Evolutionary conservation across 208 protist species (phyloP).

Genomic region (Leishmania major): DNA sequence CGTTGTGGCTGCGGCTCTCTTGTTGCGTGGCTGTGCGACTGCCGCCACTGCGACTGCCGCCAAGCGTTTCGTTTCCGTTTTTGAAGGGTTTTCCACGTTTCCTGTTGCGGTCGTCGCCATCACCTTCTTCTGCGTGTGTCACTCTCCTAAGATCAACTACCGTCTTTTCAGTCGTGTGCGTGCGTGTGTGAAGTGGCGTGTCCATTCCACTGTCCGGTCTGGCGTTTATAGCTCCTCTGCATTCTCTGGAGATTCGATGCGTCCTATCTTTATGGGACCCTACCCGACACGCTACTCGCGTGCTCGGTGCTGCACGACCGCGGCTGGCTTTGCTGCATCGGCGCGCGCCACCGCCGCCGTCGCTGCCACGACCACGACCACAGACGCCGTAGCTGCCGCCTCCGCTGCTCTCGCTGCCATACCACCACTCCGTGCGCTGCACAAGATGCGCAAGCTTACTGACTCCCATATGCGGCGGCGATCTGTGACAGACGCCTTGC

Average conservation of each 20-base stretch:
- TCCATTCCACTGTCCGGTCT: too few species aligned
- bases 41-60: too few species aligned
- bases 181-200: not conserved
- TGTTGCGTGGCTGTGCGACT: too few species aligned
- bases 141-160: too few species aligned
- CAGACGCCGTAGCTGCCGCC: conserved; percentile 5
- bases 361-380: not conserved
- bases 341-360: not conserved
- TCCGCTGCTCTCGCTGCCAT: not conserved
- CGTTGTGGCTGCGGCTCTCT: too few species aligned
- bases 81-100: too few species aligned
- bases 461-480: not conserved
- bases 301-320: not conserved
- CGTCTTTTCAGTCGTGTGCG: not conserved
- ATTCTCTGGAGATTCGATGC: conserved; percentile 9
- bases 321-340: not conserved
- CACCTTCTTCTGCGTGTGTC: not conserved
- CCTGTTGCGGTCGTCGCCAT: too few species aligned
- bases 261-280: conserved; percentile 12
- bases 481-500: not conserved
- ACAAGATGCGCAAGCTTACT: not conserved
- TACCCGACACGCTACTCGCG: conserved; percentile 5
- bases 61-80: too few species aligned
- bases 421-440: conserved; percentile 5
- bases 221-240: not conserved